Evolutionary conservation across 2,329 filamentous ascomycete genomes (phyloP).

Genomic region (Penicillium sp.): DNA sequence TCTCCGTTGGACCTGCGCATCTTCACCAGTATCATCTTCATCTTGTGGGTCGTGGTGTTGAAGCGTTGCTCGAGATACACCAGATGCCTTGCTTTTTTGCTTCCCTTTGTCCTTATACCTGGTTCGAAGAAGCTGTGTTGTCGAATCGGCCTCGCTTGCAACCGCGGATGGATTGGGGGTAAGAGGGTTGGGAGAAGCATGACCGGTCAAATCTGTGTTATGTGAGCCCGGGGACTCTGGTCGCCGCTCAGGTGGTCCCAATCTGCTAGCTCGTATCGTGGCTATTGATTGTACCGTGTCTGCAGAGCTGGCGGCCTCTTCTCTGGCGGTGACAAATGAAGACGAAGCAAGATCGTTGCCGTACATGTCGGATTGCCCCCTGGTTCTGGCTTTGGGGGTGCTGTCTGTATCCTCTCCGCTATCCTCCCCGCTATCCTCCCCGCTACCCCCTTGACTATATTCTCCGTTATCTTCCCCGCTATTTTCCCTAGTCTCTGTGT

Average conservation of each 20-base stretch:
- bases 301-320: conserved; percentile 20
- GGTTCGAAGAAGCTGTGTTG: conserved; percentile 34
- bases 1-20: conserved; percentile 17
- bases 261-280: conserved; percentile 9
- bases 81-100: conserved; percentile 17
- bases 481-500: not conserved
- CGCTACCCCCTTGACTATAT: not conserved
- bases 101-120: conserved; percentile 26
- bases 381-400: conserved; percentile 10
- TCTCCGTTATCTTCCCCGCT: not conserved
- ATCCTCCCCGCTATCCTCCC: conserved; percentile 5
- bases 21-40: conserved; percentile 20
- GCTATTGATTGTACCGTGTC: conserved; percentile 19
- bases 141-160: conserved; percentile 36
- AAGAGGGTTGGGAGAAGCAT: conserved; percentile 21
- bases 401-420: conserved; percentile 19
- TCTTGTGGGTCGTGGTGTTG: conserved; percentile 38
- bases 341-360: conserved; percentile 23
- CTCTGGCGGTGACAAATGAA: conserved; percentile 36
- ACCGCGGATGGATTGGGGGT: conserved; percentile 22
- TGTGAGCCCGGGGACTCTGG: conserved; percentile 14
- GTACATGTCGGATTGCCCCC: conserved; percentile 8
- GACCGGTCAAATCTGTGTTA: conserved; percentile 19
- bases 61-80: conserved; percentile 23
- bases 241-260: conserved; percentile 5